A percentile compares a stretch with the other conserved stretches of the same genome.
Evolutionary conservation across 225 moss, liverwort and hornwort species (phyloP).

Genomic region (Physcomitrium patens): DNA sequence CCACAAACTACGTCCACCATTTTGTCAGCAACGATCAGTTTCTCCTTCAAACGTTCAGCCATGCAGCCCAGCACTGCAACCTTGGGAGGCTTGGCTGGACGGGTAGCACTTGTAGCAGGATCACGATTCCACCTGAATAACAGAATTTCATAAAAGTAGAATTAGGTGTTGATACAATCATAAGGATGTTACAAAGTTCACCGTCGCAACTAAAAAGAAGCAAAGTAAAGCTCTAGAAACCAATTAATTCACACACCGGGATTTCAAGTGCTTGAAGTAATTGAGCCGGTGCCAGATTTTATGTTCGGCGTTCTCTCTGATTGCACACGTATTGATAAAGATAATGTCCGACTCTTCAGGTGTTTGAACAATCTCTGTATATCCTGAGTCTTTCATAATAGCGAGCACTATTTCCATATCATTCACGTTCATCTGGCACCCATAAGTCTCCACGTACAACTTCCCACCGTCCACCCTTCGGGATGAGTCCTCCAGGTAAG

Average conservation of each 20-base stretch:
- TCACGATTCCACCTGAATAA: constrained; percentile 79
- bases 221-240: constrained; percentile 1
- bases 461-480: constrained; percentile 69
- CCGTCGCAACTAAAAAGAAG: background rate
- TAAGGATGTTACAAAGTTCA: background rate
- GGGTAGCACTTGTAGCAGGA: constrained; percentile 47
- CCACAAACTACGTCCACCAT: constrained; percentile 99
- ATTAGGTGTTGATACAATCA: constrained; percentile 8
- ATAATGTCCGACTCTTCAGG: constrained; percentile 91
- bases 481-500: constrained; percentile 76
- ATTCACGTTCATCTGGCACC: constrained; percentile 99
- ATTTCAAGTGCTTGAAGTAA: constrained; percentile 92
- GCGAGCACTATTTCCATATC: constrained; percentile 98
- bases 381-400: constrained; percentile 97
- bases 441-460: constrained; percentile 95
- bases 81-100: constrained; percentile 76
- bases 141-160: constrained; percentile 2
- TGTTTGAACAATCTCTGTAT: constrained; percentile 84
- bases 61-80: constrained; percentile 97
- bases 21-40: constrained; percentile 89
- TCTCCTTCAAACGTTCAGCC: constrained; percentile 93
- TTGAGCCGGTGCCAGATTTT: constrained; percentile 97
- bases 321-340: constrained; percentile 96
- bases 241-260: constrained; percentile 39
- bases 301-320: constrained; percentile 95